Percentiles rank a stretch among this genome's conserved stretches.
Evolutionary conservation across 2,329 filamentous ascomycete genomes (phyloP).

Genomic region (Aspergillus piperis): DNA sequence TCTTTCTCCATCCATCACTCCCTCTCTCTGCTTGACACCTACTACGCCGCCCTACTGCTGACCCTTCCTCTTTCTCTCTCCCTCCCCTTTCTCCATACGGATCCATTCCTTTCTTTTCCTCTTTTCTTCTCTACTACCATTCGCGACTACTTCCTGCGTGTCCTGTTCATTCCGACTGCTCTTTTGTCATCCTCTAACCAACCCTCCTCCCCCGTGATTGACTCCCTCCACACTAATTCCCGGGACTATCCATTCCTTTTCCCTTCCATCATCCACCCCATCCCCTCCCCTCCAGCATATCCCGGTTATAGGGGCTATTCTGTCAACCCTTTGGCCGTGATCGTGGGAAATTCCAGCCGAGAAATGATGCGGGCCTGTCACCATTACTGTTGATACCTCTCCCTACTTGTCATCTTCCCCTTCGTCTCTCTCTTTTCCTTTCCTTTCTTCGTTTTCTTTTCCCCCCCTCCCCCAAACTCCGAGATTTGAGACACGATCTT

Average conservation of each 20-base stretch:
- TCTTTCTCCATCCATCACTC: slow-evolving; percentile 61
- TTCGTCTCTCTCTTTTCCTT: slow-evolving; percentile 9
- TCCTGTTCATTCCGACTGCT: background rate
- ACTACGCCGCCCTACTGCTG: background rate
- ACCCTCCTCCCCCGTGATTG: background rate
- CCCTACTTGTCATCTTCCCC: slow-evolving; percentile 8
- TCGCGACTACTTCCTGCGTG: background rate
- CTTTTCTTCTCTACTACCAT: too few relatives aligned
- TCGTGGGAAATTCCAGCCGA: slow-evolving; percentile 5
- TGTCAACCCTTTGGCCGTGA: background rate
- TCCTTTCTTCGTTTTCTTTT: background rate
- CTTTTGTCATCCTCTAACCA: background rate
- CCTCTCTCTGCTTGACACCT: background rate
- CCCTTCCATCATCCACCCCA: background rate
- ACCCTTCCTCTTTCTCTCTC: background rate
- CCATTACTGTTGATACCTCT: slow-evolving; percentile 15
- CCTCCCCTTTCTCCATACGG: background rate
- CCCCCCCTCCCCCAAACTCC: background rate
- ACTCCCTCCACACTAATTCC: background rate
- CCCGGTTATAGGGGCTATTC: slow-evolving; percentile 1
- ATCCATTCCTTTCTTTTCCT: too few relatives aligned
- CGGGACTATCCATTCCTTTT: background rate
- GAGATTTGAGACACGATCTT: background rate
- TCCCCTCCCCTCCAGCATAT: background rate
- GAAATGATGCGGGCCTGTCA: slow-evolving; percentile 25